These are phyloP conservation scores for Puccinia coronata DNA, from an alignment of 1,284 basidiomycete genomes.

Conservation along the genomic window DNA sequence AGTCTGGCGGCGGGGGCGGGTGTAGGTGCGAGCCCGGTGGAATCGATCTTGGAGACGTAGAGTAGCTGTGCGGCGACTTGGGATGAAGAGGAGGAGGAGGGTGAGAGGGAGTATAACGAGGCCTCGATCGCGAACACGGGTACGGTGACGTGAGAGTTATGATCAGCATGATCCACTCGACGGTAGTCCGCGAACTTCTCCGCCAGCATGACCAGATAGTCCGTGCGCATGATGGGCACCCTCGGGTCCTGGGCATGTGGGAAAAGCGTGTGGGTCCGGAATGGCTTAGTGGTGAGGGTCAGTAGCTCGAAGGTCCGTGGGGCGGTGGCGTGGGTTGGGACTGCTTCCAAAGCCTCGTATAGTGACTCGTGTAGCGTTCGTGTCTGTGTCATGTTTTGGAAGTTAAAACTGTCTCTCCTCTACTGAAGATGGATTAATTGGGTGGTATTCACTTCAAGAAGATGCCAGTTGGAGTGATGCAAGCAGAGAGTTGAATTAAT, in stretches of 20 bases:
- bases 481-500: no score
- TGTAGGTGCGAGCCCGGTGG: conserved; percentile 22
- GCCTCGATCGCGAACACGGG: conserved; percentile 42
- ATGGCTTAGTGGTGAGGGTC: conserved; percentile 70
- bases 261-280: conserved; percentile 68
- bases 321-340: background rate
- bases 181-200: conserved; percentile 19
- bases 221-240: background rate
- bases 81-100: no score
- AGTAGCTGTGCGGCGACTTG: conserved; percentile 21
- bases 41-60: conserved; percentile 45
- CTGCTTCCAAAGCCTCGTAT: background rate
- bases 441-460: no score
- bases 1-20: conserved; percentile 20
- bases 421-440: no score
- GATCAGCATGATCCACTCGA: background rate
- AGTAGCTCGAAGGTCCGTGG: conserved; percentile 9
- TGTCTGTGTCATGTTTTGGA: background rate
- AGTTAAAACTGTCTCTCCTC: no score
- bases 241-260: conserved; percentile 65
- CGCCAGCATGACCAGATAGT: conserved; percentile 37
- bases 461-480: no score
- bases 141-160: background rate
- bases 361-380: conserved; percentile 18
- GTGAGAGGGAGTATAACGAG: conserved; percentile 6